Evolutionary conservation across 2,329 filamentous ascomycete genomes (phyloP).

Genomic region (Plenodomus biglobosus): DNA sequence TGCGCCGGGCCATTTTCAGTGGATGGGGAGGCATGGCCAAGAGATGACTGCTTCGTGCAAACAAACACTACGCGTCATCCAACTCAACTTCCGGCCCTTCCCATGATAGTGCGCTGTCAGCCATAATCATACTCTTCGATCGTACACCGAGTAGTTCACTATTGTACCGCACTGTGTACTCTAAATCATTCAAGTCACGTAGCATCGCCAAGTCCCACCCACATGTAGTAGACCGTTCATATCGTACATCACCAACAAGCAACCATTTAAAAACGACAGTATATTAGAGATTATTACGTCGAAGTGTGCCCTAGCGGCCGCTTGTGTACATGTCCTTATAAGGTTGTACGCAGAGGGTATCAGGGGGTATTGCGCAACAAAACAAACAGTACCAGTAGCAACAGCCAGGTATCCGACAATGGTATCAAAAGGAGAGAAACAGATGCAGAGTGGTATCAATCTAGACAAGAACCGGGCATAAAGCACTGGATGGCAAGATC

Average conservation of each 20-base stretch:
- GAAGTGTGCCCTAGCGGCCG: constrained; percentile 44
- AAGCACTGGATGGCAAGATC: constrained; percentile 35
- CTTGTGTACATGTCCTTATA: constrained; percentile 45
- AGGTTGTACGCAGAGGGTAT: constrained; percentile 47
- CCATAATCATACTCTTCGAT: too few relatives aligned
- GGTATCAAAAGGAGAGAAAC: constrained; percentile 46
- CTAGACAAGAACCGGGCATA: constrained; percentile 44
- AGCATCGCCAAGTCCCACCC: too few relatives aligned
- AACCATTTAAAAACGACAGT: constrained; percentile 12
- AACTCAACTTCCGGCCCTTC: background rate
- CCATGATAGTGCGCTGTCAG: too few relatives aligned
- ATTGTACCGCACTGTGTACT: too few relatives aligned
- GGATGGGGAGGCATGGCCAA: constrained; percentile 9
- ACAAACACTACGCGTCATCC: constrained; percentile 8
- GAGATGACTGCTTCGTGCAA: background rate
- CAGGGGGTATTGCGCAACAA: constrained; percentile 46
- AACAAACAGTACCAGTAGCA: constrained; percentile 14
- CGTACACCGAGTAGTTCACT: too few relatives aligned
- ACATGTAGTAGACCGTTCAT: too few relatives aligned
- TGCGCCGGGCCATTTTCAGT: constrained; percentile 8
- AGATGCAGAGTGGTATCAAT: constrained; percentile 49
- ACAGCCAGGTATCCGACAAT: constrained; percentile 17
- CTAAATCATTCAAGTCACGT: too few relatives aligned
- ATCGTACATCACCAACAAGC: too few relatives aligned
- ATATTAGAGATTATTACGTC: constrained; percentile 47